Conservation (phyloP, 805 yeast genomes). For the Metschnikowia koreensis region DNA sequence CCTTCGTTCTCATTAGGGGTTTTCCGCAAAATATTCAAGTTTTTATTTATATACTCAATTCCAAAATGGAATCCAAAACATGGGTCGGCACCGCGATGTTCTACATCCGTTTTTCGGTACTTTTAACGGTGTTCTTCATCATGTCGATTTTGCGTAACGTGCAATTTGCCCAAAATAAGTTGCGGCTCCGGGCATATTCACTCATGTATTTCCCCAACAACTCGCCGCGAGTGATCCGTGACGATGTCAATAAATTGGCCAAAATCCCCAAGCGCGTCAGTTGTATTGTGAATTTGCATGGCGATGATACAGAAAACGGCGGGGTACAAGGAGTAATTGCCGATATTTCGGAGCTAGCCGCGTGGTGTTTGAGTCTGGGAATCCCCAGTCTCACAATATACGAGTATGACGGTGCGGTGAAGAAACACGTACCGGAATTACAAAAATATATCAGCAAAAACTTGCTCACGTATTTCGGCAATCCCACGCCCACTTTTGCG, state of each 20-base stretch:
- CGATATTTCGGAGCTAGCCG: conserved; percentile 70
- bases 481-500: conserved; percentile 60
- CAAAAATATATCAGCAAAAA: conserved; percentile 56
- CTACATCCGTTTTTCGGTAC: conserved; percentile 15
- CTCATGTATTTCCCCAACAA: conserved; percentile 61
- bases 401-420: conserved; percentile 71
- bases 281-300: conserved; percentile 67
- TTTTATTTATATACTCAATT: neutral
- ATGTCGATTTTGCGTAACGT: conserved; percentile 55
- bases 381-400: conserved; percentile 68
- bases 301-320: conserved; percentile 83
- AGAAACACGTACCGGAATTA: conserved; percentile 43
- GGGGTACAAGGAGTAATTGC: conserved; percentile 80
- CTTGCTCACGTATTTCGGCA: conserved; percentile 71
- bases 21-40: neutral
- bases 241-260: conserved; percentile 67
- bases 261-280: conserved; percentile 81
- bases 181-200: conserved; percentile 56
- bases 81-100: neutral
- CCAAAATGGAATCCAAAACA: neutral
- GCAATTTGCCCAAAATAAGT: conserved; percentile 51
- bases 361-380: conserved; percentile 93
- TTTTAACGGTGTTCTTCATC: conserved; percentile 51
- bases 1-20: neutral
- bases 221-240: conserved; percentile 82